Percentiles rank a stretch among this genome's conserved stretches.
Evolutionary conservation across 805 yeast genomes (phyloP).

Genomic region (Alloascoidea hylecoeti): DNA sequence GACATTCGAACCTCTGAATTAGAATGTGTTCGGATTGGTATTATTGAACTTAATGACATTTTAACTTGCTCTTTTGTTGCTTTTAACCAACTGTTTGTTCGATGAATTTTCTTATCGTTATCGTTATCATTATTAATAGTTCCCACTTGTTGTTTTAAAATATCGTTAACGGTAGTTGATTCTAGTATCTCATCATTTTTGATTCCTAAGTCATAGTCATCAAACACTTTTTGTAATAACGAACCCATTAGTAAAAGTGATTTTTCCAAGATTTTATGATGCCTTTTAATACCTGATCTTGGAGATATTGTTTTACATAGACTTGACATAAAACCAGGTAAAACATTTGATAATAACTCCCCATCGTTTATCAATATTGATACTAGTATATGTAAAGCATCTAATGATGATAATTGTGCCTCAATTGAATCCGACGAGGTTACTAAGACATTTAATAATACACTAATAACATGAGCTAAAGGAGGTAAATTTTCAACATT

Average conservation of each 20-base stretch:
- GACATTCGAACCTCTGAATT: constrained; percentile 20
- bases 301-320: constrained; percentile 12
- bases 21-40: constrained; percentile 14
- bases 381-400: constrained; percentile 7
- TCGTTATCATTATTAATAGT: constrained; percentile 7
- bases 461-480: constrained; percentile 10
- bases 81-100: constrained; percentile 39
- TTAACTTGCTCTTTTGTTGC: constrained; percentile 37
- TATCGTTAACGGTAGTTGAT: neutral
- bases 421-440: constrained; percentile 2
- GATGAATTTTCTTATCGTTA: constrained; percentile 10
- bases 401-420: constrained; percentile 10
- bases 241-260: constrained; percentile 9
- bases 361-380: constrained; percentile 6
- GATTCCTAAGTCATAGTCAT: constrained; percentile 7
- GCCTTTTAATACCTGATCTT: constrained; percentile 8
- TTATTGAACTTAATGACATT: constrained; percentile 25
- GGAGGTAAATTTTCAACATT: constrained; percentile 9
- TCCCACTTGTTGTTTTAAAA: neutral
- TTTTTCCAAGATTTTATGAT: constrained; percentile 9
- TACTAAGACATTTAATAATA: constrained; percentile 10
- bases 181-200: neutral
- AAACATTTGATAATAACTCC: constrained; percentile 13
- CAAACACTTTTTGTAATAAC: constrained; percentile 7
- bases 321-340: constrained; percentile 18